Evolutionary conservation across 768 basidiomycete species (phyloP).

Genomic region (Russula earlei): DNA sequence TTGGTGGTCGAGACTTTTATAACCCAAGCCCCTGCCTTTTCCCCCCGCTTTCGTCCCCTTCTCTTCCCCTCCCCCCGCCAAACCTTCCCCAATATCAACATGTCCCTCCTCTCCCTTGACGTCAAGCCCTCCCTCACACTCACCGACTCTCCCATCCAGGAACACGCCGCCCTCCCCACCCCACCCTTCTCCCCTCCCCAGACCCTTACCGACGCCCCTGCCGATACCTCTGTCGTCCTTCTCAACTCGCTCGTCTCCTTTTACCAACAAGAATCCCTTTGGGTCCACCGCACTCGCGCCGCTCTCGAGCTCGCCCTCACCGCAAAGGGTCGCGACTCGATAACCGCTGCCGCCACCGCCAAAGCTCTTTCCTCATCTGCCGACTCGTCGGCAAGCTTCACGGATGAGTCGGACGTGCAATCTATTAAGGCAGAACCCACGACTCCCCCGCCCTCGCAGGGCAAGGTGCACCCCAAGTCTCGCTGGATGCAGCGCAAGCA

Average conservation of each 20-base stretch:
- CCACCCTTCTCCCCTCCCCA: slow-evolving; percentile 27
- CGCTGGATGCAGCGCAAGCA: slow-evolving; percentile 53
- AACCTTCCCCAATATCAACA: not conserved
- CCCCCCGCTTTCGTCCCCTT: not conserved
- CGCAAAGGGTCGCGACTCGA: slow-evolving; percentile 22
- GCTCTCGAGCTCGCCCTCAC: slow-evolving; percentile 42
- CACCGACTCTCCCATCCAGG: slow-evolving; percentile 19
- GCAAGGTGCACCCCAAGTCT: slow-evolving; percentile 23
- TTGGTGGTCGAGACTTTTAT: slow-evolving; percentile 13
- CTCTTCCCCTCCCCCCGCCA: slow-evolving; percentile 4
- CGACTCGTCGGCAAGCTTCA: slow-evolving; percentile 14
- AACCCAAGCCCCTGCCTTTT: not conserved
- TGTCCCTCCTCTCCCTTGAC: slow-evolving; percentile 18
- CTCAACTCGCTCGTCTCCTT: slow-evolving; percentile 57
- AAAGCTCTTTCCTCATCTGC: slow-evolving; percentile 14
- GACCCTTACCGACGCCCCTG: slow-evolving; percentile 17
- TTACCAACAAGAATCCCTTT: slow-evolving; percentile 63
- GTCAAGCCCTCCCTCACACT: slow-evolving; percentile 14
- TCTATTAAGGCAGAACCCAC: slow-evolving; percentile 29
- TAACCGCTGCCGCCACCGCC: slow-evolving; percentile 10
- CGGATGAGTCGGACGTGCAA: slow-evolving; percentile 19
- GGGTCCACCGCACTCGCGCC: slow-evolving; percentile 59
- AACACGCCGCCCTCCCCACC: slow-evolving; percentile 23
- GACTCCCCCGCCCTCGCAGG: slow-evolving; percentile 21
- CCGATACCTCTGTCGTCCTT: slow-evolving; percentile 38